Base-by-base conservation (phyloP, 31 red algal species). In the Porphyra umbilicalis region DNA sequence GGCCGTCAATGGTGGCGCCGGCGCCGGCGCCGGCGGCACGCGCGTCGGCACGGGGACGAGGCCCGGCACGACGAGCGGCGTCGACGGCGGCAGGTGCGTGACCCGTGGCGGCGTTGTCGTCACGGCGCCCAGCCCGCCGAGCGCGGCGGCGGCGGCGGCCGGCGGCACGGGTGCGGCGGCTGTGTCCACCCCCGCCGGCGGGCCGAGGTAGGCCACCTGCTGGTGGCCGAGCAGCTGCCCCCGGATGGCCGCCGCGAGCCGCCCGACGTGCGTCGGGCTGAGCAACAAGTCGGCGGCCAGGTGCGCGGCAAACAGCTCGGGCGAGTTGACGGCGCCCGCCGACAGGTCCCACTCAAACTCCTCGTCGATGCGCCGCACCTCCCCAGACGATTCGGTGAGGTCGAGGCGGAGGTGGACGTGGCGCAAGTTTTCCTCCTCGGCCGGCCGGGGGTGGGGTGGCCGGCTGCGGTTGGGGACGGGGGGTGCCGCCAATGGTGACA, bases 281-380 rank as follows among this genome's bases (percentile, higher is more conserved):
- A 71, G 14, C 20, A 71, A 29, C 25, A 71, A 29, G 57, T 71
- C 57, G 25, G 57, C 57, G 6, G 57, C 57, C 3, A 71, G 57
- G 57, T 71, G 57, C 2, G 57, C 57, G 20, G 57, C 57, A 25
- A 71, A 71, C 57, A 71, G 25, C 25, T 71, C 57, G 57, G 57
- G 57, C 57, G 57, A 71, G 57, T 71, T 71, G 57, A n/a, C 25
- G 25, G 57, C 57, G 13, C 57, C 57, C 57, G 57, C 57, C 57
- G 57, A 71, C 57, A 71, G 57, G 57, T 71, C 57, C 57, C 57
- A 71, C 25, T 71, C 57, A n/a, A 71, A 71, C 57, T 71, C 57
- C 57, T 71, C 57, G 57, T 71, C 57, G 4, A 71, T 18, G 25
- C 57, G 57, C 20, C 57, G 57, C 57, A 71, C 57, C 57, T 71